Evolutionary conservation across 495 filamentous ascomycete genomes (phyloP), one percentile per base, ranked within the genome.

Genomic region (Parathielavia appendiculata): DNA sequence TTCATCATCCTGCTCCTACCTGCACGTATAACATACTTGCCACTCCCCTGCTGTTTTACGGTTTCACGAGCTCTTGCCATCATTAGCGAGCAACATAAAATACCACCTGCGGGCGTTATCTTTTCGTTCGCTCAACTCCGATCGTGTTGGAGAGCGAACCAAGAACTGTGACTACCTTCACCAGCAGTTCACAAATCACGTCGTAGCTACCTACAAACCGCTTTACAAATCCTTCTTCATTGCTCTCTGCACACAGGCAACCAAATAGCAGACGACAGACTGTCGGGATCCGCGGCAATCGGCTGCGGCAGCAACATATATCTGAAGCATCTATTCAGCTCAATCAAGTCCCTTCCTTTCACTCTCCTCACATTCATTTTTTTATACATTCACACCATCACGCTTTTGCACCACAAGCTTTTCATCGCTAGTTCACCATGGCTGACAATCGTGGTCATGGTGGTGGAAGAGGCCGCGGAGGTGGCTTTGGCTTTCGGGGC

Each of bases 401-500:
- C 17, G 11, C 12, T 40, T 16, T 8, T 14, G 9, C 5, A 19
- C 17, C 59, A 19, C 22, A 9, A 22, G 1, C 13, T 35, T 23
- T n/a, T n/a, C 49, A 44, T 35, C 9, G n/a, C 13, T 22, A 20
- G 26, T 20, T 43, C 52, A 35, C 40, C 26, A 45, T 45, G 44
- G 26, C 36, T 10, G 46, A 49, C 22, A 39, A 49, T 22, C 54
- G 46, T 19, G 59, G 57, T 36, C 50, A 51, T 26, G 36, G 50
- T 16, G 22, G 67, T 9, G 51, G 67, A 14, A 61, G 63, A 14
- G 49, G 63, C 32, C 65, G 69, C 59, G 59, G 61, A 11, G 60
- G 68, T 19, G 62, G 66, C 4, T 49, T 53, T 22, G 20, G 58
- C 7, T 60, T 63, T 30, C 26, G 26, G 26, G 36, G 50, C 5